Evolutionary conservation across 306 rosid species (phyloP).

Genomic region (Glycine tomentella): DNA sequence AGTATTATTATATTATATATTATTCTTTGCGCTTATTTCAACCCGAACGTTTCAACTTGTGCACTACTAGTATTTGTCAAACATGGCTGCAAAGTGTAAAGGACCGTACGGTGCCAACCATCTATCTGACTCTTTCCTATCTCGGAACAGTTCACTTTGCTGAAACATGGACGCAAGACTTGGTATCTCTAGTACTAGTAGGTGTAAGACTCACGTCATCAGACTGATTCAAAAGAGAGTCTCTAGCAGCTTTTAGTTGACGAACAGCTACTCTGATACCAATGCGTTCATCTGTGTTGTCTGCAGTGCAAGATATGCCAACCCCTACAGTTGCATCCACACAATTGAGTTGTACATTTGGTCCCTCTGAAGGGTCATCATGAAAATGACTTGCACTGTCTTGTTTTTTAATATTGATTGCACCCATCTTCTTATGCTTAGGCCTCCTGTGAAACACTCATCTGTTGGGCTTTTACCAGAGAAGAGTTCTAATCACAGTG

Average conservation of each 20-base stretch:
- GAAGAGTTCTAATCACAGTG: too few species aligned
- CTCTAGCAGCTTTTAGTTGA: slow-evolving; percentile 55
- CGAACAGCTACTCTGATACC: slow-evolving; percentile 57
- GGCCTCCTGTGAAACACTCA: too few species aligned
- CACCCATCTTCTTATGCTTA: too few species aligned
- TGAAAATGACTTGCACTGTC: slow-evolving; percentile 42
- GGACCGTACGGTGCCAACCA: too few species aligned
- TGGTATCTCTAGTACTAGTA: background rate
- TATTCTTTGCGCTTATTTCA: too few species aligned
- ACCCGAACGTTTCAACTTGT: too few species aligned
- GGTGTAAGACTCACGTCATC: background rate
- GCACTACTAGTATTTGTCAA: too few species aligned
- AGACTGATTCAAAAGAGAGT: slow-evolving; percentile 44
- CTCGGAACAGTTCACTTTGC: too few species aligned
- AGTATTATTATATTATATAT: background rate
- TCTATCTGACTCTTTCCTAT: too few species aligned
- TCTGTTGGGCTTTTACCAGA: too few species aligned
- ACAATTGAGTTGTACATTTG: slow-evolving; percentile 47
- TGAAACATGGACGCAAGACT: slow-evolving; percentile 8
- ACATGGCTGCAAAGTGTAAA: too few species aligned
- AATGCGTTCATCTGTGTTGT: slow-evolving; percentile 60
- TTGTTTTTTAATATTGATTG: slow-evolving; percentile 54
- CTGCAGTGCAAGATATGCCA: slow-evolving; percentile 62
- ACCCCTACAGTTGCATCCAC: slow-evolving; percentile 52
- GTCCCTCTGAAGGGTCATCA: slow-evolving; percentile 34